Base-by-base conservation (phyloP, 345 rosid genomes). In the Eucalyptus urophylla region DNA sequence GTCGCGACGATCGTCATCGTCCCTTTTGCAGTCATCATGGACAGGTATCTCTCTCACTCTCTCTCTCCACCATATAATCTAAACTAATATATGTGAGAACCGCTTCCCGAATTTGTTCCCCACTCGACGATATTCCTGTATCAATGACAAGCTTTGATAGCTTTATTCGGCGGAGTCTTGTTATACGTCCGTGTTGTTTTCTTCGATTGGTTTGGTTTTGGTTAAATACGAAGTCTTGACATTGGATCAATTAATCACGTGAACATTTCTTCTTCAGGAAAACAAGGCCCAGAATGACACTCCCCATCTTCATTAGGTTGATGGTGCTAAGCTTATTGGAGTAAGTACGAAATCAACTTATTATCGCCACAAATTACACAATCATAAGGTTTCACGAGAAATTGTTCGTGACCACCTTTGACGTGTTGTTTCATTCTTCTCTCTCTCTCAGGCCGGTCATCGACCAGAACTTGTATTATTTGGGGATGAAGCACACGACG, bases 401-500 rank as follows among this genome's bases (percentile, higher is more conserved):
- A 22, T 21, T 15, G 45, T 12, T 67, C 54, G 6, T 40, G 56
- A 37, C 2, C 62, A 53, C 62, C n/a, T 31, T 25, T 33, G 33
- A 33, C 62, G 8, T 54, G 16, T 83, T 24, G 88, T 49, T 58
- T 24, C 53, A 6, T 56, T 49, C 88, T 56, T 4, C 3, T n/a
- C 6, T 83, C 67, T 29, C 9, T 83, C 60, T 51, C 89, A 97
- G 99, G 95, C 99, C 98, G 24, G 99, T 97, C 22, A 97, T 97
- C 16, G 99, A 96, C 90, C 99, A 97, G 65, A 97, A 97, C 92
- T 87, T 97, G 88, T 97, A 97, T 85, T 97, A 89, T 37, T n/a
- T 96, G 40, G 99, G 99, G 83, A 96, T 97, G 98, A 97, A 95
- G 92, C 90, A 95, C 86, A 96, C 99, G 1, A 96, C 98, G 0